Evolutionary conservation across 768 basidiomycete species (phyloP), one percentile per base, ranked within the genome.

Genomic region (Trametes coccinea): DNA sequence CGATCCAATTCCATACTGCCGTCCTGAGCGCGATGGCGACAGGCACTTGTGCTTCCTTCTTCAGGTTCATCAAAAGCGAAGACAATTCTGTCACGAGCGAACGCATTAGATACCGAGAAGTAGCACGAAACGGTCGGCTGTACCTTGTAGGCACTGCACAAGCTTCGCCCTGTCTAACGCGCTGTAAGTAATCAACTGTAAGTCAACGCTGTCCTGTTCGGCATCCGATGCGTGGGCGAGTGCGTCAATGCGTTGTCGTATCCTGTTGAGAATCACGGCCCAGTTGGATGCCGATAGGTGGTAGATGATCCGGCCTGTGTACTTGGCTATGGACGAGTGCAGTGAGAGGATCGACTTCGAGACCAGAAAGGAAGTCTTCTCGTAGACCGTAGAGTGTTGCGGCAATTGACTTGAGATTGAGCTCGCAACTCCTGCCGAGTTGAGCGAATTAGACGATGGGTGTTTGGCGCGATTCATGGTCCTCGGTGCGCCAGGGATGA

Each of bases 1-100:
- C 86, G 34, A 95, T 86, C 93, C 93, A 96, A 64, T 89, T 93
- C 93, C 94, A 95, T 30, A 96, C 78, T 1, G 91, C 92, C 31
- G 82, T 79, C 22, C 92, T 84, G 39, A 96, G 79, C 30, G 89
- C 84, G 30, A 83, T 77, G 0, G 92, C 85, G 50, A 95, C 81
- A 0, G 89, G 86, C 13, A 82, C 73, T 60, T 93, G 92, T 0
- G 87, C 83, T 43, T 90, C 86, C 37, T 79, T 81, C 64, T 84
- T 85, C 86, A 96, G 89, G 69, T 89, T 90, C 27, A 95, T 84
- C 31, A 96, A 83, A 4, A 92, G 78, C 1, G 90, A 90, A 0
- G 90, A 90, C 1, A 95, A 70, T 70, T 95, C 94, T 90, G 67
- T 7, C 49, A n/a, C 34, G 11, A 37, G 11, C 34, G 11, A 37